Percentiles rank a stretch among this genome's conserved stretches.
These are phyloP conservation scores for Ganoderma resinaceum DNA, from an alignment of 1,284 basidiomycete species.

Conservation along the genomic window DNA sequence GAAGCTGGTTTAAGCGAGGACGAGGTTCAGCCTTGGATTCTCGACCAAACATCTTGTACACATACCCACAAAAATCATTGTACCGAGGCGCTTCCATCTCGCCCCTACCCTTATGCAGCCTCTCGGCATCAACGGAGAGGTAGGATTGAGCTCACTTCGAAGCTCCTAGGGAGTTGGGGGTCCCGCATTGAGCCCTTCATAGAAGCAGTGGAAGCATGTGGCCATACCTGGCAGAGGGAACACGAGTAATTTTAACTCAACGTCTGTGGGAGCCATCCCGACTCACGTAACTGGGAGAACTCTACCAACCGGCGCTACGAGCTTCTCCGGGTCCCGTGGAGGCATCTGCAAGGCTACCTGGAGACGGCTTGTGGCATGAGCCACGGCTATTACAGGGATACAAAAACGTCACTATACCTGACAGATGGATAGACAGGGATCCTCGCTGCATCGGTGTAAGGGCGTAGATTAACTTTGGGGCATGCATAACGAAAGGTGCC, in stretches of 20 bases:
- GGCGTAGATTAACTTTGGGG: not conserved
- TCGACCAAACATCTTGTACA: not conserved
- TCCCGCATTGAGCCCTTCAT: not conserved
- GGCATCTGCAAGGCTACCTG: not conserved
- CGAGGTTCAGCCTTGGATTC: not conserved
- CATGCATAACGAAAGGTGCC: not conserved
- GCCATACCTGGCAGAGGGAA: not conserved
- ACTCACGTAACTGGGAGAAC: conserved; percentile 1
- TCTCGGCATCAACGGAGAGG: not conserved
- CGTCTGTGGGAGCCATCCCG: conserved; percentile 3
- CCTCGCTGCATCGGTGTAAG: not conserved
- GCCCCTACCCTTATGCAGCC: not conserved
- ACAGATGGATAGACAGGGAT: not conserved
- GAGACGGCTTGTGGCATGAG: not conserved
- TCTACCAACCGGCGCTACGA: not conserved
- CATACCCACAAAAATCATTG: not conserved
- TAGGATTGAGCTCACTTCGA: not conserved
- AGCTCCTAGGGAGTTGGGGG: not conserved
- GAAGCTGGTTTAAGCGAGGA: not conserved
- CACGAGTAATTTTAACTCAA: conserved; percentile 5
- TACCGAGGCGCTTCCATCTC: not conserved
- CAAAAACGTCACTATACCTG: not conserved
- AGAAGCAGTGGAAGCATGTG: conserved; percentile 10
- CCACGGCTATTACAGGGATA: not conserved
- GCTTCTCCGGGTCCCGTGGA: not conserved